These are phyloP conservation scores for Zancudomyces culisetae DNA, from an alignment of 371 early-diverging fungal genomes.

Conservation along the genomic window DNA sequence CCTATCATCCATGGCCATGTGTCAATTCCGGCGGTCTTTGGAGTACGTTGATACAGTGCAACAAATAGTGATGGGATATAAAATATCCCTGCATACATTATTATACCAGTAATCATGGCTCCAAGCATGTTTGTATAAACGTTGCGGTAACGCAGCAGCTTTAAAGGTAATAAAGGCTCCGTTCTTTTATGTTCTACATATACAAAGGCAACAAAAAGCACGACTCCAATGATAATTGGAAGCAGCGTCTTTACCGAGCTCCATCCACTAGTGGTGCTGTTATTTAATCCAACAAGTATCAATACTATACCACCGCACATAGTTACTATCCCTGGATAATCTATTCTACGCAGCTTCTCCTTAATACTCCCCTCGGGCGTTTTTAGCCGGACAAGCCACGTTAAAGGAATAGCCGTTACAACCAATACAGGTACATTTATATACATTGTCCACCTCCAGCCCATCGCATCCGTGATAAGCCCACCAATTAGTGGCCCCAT, in stretches of 20 bases:
- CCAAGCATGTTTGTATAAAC: conserved; percentile 9
- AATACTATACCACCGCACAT: conserved; percentile 28
- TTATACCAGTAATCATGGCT: conserved; percentile 39
- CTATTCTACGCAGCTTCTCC: conserved; percentile 34
- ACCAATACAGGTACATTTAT: conserved; percentile 41
- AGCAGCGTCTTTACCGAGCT: conserved; percentile 30
- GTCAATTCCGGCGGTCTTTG: conserved; percentile 30
- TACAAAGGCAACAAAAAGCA: conserved; percentile 26
- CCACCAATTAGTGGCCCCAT: conserved; percentile 54
- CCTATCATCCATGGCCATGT: conserved; percentile 1
- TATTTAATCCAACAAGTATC: conserved; percentile 34
- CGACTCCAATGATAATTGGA: conserved; percentile 26
- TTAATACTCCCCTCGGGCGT: conserved; percentile 17
- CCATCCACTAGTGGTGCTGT: conserved; percentile 36
- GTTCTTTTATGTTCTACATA: conserved; percentile 29
- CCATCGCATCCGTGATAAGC: conserved; percentile 33
- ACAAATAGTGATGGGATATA: conserved; percentile 38
- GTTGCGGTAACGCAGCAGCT: conserved; percentile 17
- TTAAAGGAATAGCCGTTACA: conserved; percentile 28
- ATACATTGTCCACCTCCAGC: conserved; percentile 48
- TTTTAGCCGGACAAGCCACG: conserved; percentile 26
- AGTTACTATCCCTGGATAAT: conserved; percentile 34
- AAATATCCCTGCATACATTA: conserved; percentile 45
- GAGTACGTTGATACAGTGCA: conserved; percentile 27
- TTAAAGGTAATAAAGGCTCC: conserved; percentile 39